Conservation (phyloP, 2,329 filamentous ascomycete species). For the Dothiorella sarmentorum region DNA sequence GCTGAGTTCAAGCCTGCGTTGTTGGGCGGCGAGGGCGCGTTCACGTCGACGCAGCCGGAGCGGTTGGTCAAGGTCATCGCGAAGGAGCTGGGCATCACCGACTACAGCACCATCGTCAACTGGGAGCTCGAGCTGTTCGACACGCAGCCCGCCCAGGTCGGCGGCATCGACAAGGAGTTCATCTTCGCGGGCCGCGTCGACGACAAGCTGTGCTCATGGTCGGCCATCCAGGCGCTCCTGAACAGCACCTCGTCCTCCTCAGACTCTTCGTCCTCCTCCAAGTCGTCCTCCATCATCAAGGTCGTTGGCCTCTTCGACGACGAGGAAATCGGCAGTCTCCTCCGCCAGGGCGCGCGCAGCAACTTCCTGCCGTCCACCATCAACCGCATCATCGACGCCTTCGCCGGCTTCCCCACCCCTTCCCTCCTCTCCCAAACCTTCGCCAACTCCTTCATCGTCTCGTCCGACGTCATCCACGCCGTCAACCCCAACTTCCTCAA, state of each 20-base stretch:
- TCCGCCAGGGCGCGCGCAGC: constrained; percentile 83
- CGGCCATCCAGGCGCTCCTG: constrained; percentile 79
- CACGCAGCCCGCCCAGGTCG: constrained; percentile 75
- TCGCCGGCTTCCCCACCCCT: constrained; percentile 48
- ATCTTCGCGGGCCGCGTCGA: constrained; percentile 95
- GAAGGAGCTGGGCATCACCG: constrained; percentile 68
- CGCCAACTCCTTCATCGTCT: constrained; percentile 87
- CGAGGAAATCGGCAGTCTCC: constrained; percentile 88
- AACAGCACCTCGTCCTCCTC: constrained; percentile 54
- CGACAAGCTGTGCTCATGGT: constrained; percentile 95
- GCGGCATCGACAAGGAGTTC: constrained; percentile 85
- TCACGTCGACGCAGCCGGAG: constrained; percentile 78
- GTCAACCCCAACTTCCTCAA: constrained; percentile 90
- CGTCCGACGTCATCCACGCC: constrained; percentile 89
- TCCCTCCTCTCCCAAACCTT: constrained; percentile 74
- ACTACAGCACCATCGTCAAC: constrained; percentile 75
- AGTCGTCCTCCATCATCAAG: constrained; percentile 70
- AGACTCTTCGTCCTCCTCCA: constrained; percentile 51
- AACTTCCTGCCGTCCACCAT: constrained; percentile 84
- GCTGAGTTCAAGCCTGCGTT: constrained; percentile 39
- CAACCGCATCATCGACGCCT: constrained; percentile 74
- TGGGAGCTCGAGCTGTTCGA: constrained; percentile 98
- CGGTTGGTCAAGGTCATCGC: constrained; percentile 81
- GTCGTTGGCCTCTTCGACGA: constrained; percentile 94
- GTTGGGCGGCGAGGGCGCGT: constrained; percentile 65